Base-by-base conservation (phyloP, 2,329 filamentous ascomycete genomes). In the Sporothrix variecibatus region DNA sequence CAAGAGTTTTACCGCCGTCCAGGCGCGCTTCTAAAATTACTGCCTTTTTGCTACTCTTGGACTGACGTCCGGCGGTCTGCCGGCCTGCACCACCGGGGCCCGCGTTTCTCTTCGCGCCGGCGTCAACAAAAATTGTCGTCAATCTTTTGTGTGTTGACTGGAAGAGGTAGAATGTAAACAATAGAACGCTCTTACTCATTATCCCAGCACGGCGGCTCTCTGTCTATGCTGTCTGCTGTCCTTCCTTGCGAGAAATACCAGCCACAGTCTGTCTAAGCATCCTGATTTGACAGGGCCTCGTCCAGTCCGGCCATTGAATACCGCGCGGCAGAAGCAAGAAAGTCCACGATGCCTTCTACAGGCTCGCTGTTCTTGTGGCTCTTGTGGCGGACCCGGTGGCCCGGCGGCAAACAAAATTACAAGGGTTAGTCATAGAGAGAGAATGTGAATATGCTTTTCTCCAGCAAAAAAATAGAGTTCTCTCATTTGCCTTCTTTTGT, bases 31-130 rank as follows among this genome's bases (percentile, higher is more conserved):
- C 60, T 26, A 65, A 43, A 65, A 65, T 65, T 65, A 43, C 60
- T 40, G 60, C 31, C 58, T 62, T n/a, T 34, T 23, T 26, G n/a
- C n/a, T n/a, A n/a, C n/a, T n/a, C 26, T 17, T 12, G 8, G 7
- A 3, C 31, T 40, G 11, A n/a, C 60, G n/a, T 56, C 51, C 51
- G n/a, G 56, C 56, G 5, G 28, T 28, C 38, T 8, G n/a, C 62
- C 65, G 65, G 43, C 17, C 43, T 49, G 28, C 26, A 49, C 12
- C 28, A 23, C 26, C 43, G 43, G 34, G 43, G 43, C 65, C 65
- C 43, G 46, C 43, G 65, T 69, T 69, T 69, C 65, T 69, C 65
- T 69, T 69, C 65, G 65, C 65, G 65, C 65, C 65, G 62, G 62
- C 62, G n/a, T 46, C 62, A 26, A 20, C 23, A 20, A 20, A 23